Evolutionary conservation across 116 monocot species (phyloP).

Genomic region (Iris pallida): DNA sequence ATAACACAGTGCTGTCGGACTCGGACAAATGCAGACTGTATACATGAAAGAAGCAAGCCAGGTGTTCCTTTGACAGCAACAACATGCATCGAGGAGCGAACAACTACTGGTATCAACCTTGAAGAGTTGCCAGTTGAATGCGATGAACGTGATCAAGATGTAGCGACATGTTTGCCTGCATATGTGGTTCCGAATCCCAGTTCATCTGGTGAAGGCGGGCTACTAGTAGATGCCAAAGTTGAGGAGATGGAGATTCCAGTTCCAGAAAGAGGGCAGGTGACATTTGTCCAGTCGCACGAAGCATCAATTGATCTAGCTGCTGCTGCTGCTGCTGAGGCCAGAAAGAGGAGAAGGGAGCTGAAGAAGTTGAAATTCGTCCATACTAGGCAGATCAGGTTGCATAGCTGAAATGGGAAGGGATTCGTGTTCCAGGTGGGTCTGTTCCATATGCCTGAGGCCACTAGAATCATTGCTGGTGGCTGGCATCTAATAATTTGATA

Average conservation of each 20-base stretch:
- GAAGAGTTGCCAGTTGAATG: constrained; percentile 7
- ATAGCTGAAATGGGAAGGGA: background rate
- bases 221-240: background rate
- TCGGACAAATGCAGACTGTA: background rate
- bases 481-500: no score
- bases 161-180: no score
- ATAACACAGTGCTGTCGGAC: background rate
- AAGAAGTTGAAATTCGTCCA: constrained; percentile 11
- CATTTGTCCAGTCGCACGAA: background rate
- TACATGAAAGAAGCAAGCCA: background rate
- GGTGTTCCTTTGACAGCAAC: background rate
- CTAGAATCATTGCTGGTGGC: no score
- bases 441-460: no score
- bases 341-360: constrained; percentile 19
- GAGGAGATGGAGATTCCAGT: background rate
- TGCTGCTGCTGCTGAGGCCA: constrained; percentile 8
- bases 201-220: background rate
- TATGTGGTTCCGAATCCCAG: background rate
- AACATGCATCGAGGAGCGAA: constrained; percentile 2
- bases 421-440: no score
- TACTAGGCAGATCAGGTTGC: background rate
- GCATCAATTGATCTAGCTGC: background rate
- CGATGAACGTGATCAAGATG: constrained; percentile 1
- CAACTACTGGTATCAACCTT: background rate
- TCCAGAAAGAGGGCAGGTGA: background rate